Conservation (phyloP, 1,284 basidiomycete species). For the Sanghuangporus sanghuang region DNA sequence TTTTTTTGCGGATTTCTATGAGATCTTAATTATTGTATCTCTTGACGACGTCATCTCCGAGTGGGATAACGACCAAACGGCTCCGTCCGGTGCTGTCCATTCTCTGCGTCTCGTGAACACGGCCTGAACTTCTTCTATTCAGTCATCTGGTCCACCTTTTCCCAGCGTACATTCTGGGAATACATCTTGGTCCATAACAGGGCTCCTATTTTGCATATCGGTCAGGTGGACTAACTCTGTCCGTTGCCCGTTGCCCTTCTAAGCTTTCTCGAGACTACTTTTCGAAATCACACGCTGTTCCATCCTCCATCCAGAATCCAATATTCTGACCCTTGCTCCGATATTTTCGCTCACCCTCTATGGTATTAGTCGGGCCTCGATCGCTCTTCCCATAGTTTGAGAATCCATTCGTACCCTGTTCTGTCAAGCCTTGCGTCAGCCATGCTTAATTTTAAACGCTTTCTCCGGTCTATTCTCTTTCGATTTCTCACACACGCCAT, state of each 20-base stretch:
- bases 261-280: background rate
- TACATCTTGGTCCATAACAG: background rate
- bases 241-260: background rate
- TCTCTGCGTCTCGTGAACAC: conserved; percentile 7
- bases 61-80: background rate
- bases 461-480: background rate
- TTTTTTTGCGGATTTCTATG: background rate
- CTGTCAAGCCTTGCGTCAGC: background rate
- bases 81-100: background rate
- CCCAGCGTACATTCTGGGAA: background rate
- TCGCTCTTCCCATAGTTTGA: background rate
- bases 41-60: background rate
- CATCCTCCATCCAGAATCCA: background rate
- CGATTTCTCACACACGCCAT: background rate
- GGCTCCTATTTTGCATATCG: background rate
- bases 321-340: background rate
- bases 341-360: background rate
- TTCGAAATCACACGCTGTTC: background rate
- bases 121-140: conserved; percentile 7
- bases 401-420: background rate
- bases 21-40: background rate
- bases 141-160: conserved; percentile 2
- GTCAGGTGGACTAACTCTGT: background rate
- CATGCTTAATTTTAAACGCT: background rate
- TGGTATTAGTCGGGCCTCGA: background rate